phyloP scores from a whole-genome alignment of 2,329 filamentous ascomycete genomes.

The Didymella exigua region DNA sequence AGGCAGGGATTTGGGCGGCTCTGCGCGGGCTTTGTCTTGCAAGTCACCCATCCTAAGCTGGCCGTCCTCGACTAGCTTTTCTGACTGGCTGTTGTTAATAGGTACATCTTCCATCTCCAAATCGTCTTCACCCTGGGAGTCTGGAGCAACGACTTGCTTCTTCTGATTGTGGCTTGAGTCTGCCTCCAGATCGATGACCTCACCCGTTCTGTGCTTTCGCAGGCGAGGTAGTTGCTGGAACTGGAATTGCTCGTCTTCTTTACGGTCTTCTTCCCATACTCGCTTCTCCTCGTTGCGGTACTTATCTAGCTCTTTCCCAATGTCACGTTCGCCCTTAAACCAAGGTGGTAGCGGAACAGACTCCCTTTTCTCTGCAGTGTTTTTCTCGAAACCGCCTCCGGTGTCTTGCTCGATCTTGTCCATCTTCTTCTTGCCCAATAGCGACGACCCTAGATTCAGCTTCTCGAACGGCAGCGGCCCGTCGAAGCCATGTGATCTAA shows the following conservation, averaged over 20 bases:
- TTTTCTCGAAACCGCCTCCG: constrained; percentile 70
- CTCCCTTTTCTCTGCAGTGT: constrained; percentile 48
- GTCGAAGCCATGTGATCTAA: constrained; percentile 66
- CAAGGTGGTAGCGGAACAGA: constrained; percentile 75
- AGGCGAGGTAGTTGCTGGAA: constrained; percentile 66
- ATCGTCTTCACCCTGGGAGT: constrained; percentile 63
- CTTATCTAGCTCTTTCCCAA: constrained; percentile 60
- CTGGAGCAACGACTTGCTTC: constrained; percentile 65
- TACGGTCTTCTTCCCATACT: constrained; percentile 62
- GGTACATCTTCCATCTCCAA: constrained; percentile 42
- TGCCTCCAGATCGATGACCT: constrained; percentile 56
- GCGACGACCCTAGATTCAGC: constrained; percentile 70
- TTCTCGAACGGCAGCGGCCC: constrained; percentile 91
- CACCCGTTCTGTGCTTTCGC: constrained; percentile 59
- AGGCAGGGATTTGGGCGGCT: constrained; percentile 46
- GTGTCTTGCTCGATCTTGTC: constrained; percentile 59
- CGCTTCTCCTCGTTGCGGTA: constrained; percentile 52
- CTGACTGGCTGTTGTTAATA: constrained; percentile 22
- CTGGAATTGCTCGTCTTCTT: constrained; percentile 64
- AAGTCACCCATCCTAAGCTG: constrained; percentile 51
- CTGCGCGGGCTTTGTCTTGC: constrained; percentile 51
- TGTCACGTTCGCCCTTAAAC: constrained; percentile 64
- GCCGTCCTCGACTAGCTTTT: constrained; percentile 36
- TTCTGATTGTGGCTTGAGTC: constrained; percentile 51
- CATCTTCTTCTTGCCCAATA: constrained; percentile 59